Percentiles rank a stretch among this genome's conserved stretches.
These are phyloP conservation scores for Trametes elegans DNA, from an alignment of 768 basidiomycete genomes.

Conservation along the genomic window DNA sequence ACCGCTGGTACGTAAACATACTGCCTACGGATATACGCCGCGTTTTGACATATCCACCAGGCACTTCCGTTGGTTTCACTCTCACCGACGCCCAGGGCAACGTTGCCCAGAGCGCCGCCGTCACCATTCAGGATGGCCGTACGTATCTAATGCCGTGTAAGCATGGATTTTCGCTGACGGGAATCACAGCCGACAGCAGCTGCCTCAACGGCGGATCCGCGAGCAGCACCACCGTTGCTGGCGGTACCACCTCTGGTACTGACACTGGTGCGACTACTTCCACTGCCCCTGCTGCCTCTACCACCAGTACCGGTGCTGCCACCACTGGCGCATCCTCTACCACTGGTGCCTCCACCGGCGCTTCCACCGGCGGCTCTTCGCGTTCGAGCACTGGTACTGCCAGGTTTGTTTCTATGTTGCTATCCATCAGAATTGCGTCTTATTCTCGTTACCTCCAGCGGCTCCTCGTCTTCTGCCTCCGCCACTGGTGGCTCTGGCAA, in stretches of 20 bases:
- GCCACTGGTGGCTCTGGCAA: conserved; percentile 18
- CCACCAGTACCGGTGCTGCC: conserved; percentile 2
- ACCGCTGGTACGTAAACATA: conserved; percentile 37
- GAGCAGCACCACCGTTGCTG: conserved; percentile 9
- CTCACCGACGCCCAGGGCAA: conserved; percentile 61
- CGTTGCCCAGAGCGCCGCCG: conserved; percentile 46
- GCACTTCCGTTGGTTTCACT: conserved; percentile 52
- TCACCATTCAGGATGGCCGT: conserved; percentile 52
- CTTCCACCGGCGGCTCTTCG: not conserved
- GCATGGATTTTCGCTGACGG: conserved; percentile 4
- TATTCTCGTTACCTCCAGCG: no score
- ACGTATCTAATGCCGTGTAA: conserved; percentile 28
- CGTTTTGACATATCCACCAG: conserved; percentile 28
- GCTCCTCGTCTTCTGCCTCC: conserved; percentile 20
- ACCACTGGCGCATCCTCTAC: not conserved
- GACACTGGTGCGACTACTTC: not conserved
- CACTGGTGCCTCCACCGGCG: not conserved
- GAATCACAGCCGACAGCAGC: conserved; percentile 31
- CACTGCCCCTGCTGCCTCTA: not conserved
- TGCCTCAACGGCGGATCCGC: conserved; percentile 35
- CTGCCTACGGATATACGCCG: not conserved
- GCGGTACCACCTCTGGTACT: conserved; percentile 3
- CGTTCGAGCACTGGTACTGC: not conserved
- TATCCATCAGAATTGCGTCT: no score
- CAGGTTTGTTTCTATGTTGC: not conserved